Base-by-base conservation (phyloP, 176 grass and related monocot species). In the Paspalum vaginatum region DNA sequence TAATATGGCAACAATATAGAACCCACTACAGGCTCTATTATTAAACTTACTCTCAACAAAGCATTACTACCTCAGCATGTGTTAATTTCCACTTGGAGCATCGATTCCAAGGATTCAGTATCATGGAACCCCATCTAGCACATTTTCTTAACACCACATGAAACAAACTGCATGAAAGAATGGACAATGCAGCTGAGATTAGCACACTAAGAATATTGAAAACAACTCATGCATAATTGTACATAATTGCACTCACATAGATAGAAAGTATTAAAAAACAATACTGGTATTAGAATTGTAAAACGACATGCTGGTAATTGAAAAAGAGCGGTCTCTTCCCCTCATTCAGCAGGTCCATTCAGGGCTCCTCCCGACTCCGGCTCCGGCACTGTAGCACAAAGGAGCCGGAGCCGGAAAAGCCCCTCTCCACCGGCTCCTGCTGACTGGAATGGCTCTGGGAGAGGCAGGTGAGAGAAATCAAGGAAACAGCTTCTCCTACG, bases 131-230 rank as follows among this genome's bases (percentile, higher is more conserved):
- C 83, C 81, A 93, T 88, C 84, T 81, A 11, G 26, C 64, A 79
- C 67, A 93, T 91, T 86, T 92, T 67, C 86, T 86, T 42, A 99
- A 60, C 32, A 95, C 90, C 90, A 61, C 96, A 99, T 18, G 96
- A 89, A 93, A 86, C 92, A 84, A 84, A 20, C 96, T 95, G 81
- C 75, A 84, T 17, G 21, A 70, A 83, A 68, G 8, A 71, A 84
- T 26, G 7, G 59, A 66, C 61, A 55, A 5, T 2, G 24, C 17
- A 70, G 10, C 16, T 11, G n/a, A 70, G 53, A 68, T 82, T 61
- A 53, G 15, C 17, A 61, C 32, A 42, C 10, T 0, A 67, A 32
- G 62, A 63, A 79, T n/a, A 41, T 7, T 63, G 11, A 53, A 44
- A 40, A 42, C 1, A 75, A 47, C 14, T 51, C 9, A 59, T 17